phyloP scores from a whole-genome alignment of 2,329 filamentous ascomycete genomes.

The Talaromyces sp. region DNA sequence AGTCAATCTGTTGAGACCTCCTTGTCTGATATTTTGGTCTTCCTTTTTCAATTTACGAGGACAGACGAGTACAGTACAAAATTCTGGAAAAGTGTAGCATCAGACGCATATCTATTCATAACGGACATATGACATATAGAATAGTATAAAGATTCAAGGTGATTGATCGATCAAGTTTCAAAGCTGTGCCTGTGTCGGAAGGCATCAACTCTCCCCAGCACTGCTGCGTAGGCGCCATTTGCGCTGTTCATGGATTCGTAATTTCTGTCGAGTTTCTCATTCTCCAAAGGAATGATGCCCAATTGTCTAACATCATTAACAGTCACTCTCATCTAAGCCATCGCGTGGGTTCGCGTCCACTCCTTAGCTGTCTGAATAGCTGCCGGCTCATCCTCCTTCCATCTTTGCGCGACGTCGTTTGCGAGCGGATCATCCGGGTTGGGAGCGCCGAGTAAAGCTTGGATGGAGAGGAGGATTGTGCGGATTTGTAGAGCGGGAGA shows the following conservation, averaged over 20 bases:
- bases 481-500: slow-evolving; percentile 96
- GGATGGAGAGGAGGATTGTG: slow-evolving; percentile 97
- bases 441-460: slow-evolving; percentile 89
- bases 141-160: background rate
- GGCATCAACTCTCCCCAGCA: background rate
- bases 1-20: background rate
- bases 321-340: slow-evolving; percentile 41
- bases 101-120: slow-evolving; percentile 15
- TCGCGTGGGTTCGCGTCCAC: slow-evolving; percentile 84
- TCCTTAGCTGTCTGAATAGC: slow-evolving; percentile 90
- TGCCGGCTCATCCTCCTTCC: slow-evolving; percentile 93
- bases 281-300: background rate
- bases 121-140: slow-evolving; percentile 11
- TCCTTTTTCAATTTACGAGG: background rate
- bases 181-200: background rate
- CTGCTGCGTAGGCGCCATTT: background rate
- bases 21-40: no score
- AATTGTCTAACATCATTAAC: background rate
- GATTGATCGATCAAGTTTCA: background rate
- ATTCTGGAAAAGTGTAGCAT: background rate
- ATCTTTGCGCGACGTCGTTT: slow-evolving; percentile 94
- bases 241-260: slow-evolving; percentile 6
- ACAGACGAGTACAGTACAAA: background rate
- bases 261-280: background rate
- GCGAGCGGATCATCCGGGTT: slow-evolving; percentile 98